Evolutionary conservation across 2,329 filamentous ascomycete genomes (phyloP).

Genomic region (Aureobasidium sp.): DNA sequence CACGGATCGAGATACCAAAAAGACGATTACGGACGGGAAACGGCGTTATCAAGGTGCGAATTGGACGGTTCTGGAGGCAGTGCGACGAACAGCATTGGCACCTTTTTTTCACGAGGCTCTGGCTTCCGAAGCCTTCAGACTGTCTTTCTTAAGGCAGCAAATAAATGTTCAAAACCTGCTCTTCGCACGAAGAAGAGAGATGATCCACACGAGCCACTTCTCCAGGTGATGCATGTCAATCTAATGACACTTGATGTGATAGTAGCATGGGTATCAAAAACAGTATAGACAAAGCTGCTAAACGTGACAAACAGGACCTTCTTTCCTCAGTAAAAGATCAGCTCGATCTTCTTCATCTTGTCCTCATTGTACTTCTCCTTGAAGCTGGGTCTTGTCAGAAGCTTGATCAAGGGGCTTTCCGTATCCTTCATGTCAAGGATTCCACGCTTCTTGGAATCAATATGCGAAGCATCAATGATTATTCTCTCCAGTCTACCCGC

Average conservation of each 20-base stretch:
- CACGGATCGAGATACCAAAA: slow-evolving; percentile 6
- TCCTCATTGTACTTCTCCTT: slow-evolving; percentile 55
- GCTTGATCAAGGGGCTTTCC: slow-evolving; percentile 67
- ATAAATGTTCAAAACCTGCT: not conserved
- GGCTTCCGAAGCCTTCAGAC: not conserved
- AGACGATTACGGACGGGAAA: not conserved
- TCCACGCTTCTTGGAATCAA: slow-evolving; percentile 89
- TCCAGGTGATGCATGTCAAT: not conserved
- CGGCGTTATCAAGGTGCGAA: not conserved
- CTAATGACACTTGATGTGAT: not conserved
- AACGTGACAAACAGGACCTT: not conserved
- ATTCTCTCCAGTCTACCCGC: slow-evolving; percentile 65
- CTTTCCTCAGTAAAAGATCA: slow-evolving; percentile 56
- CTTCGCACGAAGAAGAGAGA: not conserved
- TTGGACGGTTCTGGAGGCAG: not conserved
- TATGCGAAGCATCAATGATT: slow-evolving; percentile 82
- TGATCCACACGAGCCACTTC: not conserved
- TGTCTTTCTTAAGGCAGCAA: not conserved
- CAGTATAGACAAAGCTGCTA: not conserved
- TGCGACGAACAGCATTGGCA: not conserved
- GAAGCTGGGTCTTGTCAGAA: slow-evolving; percentile 64
- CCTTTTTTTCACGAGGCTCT: not conserved
- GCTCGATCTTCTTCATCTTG: slow-evolving; percentile 43
- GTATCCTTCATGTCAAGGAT: slow-evolving; percentile 95
- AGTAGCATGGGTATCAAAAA: not conserved